phyloP scores from a whole-genome alignment of 805 yeast species.

The Candida xyloterini region DNA sequence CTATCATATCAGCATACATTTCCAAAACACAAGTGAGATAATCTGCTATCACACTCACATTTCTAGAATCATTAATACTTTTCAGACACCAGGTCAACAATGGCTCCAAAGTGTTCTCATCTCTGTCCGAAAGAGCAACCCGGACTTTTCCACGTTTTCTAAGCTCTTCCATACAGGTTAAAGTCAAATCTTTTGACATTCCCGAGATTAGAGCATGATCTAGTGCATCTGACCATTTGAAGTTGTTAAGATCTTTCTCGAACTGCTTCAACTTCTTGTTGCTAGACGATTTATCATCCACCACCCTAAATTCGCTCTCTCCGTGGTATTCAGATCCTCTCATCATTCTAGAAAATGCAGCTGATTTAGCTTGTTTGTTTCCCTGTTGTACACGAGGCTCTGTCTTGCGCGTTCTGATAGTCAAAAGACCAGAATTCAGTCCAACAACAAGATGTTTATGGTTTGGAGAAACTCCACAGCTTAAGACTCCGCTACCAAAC shows the following conservation, averaged over 20 bases:
- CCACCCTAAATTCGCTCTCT: conserved; percentile 73
- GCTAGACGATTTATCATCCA: conserved; percentile 51
- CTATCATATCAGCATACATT: conserved; percentile 72
- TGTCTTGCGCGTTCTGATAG: conserved; percentile 83
- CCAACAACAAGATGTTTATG: conserved; percentile 91
- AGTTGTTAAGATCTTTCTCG: conserved; percentile 80
- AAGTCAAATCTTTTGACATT: conserved; percentile 71
- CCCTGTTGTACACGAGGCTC: conserved; percentile 55
- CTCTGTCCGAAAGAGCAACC: conserved; percentile 76
- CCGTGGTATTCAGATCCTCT: conserved; percentile 91
- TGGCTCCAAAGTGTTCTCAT: conserved; percentile 79
- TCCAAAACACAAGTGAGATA: conserved; percentile 66
- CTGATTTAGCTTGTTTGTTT: conserved; percentile 47
- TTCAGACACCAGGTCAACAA: conserved; percentile 78
- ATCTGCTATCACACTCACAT: conserved; percentile 61
- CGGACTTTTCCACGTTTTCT: conserved; percentile 86
- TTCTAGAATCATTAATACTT: conserved; percentile 75
- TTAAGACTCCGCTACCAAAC: conserved; percentile 87
- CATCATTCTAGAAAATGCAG: conserved; percentile 75
- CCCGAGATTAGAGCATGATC: conserved; percentile 83
- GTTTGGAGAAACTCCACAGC: conserved; percentile 87
- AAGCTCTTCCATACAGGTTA: conserved; percentile 82
- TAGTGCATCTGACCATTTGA: conserved; percentile 90
- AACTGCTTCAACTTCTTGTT: conserved; percentile 70
- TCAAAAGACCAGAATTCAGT: conserved; percentile 80